Base-by-base conservation (phyloP, 768 basidiomycete species). In the Kwoniella bestiolae region DNA sequence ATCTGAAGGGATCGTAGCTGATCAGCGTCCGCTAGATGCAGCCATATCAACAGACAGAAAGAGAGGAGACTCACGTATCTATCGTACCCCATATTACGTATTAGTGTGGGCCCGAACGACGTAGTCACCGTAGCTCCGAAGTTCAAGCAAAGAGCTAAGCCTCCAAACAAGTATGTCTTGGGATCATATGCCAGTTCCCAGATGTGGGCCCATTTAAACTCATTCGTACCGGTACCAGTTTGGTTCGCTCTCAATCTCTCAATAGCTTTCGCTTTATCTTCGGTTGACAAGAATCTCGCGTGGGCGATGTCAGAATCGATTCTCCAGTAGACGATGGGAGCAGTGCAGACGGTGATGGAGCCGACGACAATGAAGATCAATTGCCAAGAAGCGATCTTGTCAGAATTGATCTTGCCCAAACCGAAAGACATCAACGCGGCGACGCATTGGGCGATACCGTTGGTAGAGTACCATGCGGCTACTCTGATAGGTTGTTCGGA, bases 401-500 rank as follows among this genome's bases (percentile, higher is more conserved):
- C 53, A 21, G 60, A 59, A 23, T 71, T 63, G 60, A 72, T 65
- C 57, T 72, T 66, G 25, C 74, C 74, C 45, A 64, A 56, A 4
- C 62, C 62, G 53, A 55, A 63, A 3, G 62, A 38, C 12, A 56
- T 53, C 1, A 63, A 7, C 0, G 50, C 53, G 4, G 62, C 62
- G n/a, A 63, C 21, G 38, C 53, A 55, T 21, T 52, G 50, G 7
- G 41, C 62, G 34, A 77, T 58, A 61, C 78, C 78, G 60, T 76
- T 76, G 41, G 73, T 77, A 21, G 70, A 69, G 66, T 79, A 79
- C 77, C 75, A 74, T 2, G 61, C 61, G 46, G 74, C 74, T 14
- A 76, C 72, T 9, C 74, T 62, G 41, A 76, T 44, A 16, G 74
- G 74, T 57, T 76, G 74, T 62, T 76, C 74, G 32, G 73, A 72